Base-by-base conservation (phyloP, 169 alveolate genomes). In the Eimeria maxima region DNA sequence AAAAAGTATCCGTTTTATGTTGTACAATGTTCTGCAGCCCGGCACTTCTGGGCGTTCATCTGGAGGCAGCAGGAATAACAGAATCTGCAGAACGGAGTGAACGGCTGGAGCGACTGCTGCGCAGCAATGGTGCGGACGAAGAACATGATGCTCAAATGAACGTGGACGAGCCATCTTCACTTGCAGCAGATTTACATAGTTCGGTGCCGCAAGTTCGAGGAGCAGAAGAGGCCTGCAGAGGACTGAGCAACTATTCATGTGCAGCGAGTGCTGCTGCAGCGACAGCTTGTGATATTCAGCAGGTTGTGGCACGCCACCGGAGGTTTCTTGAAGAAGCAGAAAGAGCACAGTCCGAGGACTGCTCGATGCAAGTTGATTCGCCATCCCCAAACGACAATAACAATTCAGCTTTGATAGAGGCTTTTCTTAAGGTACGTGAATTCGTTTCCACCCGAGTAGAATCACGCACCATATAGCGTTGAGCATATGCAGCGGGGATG, bases 291-390 rank as follows among this genome's bases (percentile, higher is more conserved):
- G 65, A 38, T 47, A 18, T 29, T 33, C 83, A 60, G 63, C 57
- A 60, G 20, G 20, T 87, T 20, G 27, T 87, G 93, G 65, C 67
- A 20, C 50, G 29, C 53, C 93, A 87, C 47, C 93, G 93, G 81
- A 57, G 50, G 47, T 57, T 18, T 33, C 81, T 87, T 3, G 93
- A 87, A 63, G 83, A 87, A 6, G 81, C 81, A 63, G 81, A 63
- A 44, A 87, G 71, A 22, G 33, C 81, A 47, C 93, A 63, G 81
- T 22, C 93, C n/a, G 93, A 87, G 47, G 81, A 87, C 81, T 57
- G 81, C 33, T 60, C 81, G 63, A 87, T 87, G 93, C 93, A 87
- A 87, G 93, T 87, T n/a, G 93, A 87, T 18, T 87, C 93, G 81
- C 93, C 93, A 22, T 63, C 81, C 42, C 24, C 93, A 5, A 63